A percentile compares a stretch with the other conserved stretches of the same genome.
Evolutionary conservation across 495 filamentous ascomycete species (phyloP).

Genomic region (Xylaria acuta): DNA sequence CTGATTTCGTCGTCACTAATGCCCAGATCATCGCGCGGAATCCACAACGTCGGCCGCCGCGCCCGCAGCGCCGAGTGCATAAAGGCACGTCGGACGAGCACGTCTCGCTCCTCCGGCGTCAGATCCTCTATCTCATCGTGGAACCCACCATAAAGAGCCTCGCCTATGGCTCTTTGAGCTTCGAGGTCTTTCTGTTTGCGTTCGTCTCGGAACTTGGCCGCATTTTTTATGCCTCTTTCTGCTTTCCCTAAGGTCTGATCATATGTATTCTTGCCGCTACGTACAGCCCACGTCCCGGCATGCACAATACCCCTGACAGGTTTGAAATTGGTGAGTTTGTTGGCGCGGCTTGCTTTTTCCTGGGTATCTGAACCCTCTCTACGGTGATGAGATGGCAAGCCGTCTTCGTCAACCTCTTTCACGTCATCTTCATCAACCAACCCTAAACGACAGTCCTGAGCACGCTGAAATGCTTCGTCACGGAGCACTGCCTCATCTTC

Average conservation of each 20-base stretch:
- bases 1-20: conserved; percentile 90
- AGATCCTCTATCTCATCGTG: conserved; percentile 94
- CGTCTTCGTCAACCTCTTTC: conserved; percentile 47
- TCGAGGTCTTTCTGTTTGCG: conserved; percentile 62
- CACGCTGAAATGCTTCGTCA: conserved; percentile 85
- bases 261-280: conserved; percentile 48
- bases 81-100: conserved; percentile 86
- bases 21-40: conserved; percentile 89
- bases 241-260: conserved; percentile 51
- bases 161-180: conserved; percentile 72
- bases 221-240: conserved; percentile 44
- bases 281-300: conserved; percentile 57
- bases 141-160: conserved; percentile 83
- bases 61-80: conserved; percentile 88
- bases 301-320: conserved; percentile 53
- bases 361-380: conserved; percentile 18
- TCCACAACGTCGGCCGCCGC: conserved; percentile 88
- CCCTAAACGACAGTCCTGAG: conserved; percentile 69
- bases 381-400: conserved; percentile 9
- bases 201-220: conserved; percentile 47
- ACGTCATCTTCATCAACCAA: conserved; percentile 58
- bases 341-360: conserved; percentile 31
- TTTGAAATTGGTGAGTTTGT: conserved; percentile 42
- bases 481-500: conserved; percentile 92
- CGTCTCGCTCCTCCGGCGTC: conserved; percentile 87